Evolutionary conservation across 2,329 filamentous ascomycete species (phyloP).

Genomic region (Paraconiothyrium brasiliense): DNA sequence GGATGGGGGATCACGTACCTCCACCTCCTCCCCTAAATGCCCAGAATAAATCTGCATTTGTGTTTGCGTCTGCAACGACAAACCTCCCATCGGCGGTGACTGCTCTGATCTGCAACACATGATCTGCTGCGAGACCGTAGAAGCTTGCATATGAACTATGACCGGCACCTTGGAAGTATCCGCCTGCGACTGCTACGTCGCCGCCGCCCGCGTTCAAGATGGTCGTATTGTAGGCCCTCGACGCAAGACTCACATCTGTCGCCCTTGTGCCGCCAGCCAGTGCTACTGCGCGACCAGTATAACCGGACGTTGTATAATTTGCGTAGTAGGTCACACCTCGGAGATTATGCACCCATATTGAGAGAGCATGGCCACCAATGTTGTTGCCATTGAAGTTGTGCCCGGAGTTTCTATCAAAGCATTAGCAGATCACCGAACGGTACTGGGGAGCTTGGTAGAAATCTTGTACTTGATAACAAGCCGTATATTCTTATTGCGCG

Average conservation of each 20-base stretch:
- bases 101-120: slow-evolving; percentile 31
- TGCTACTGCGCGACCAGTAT: slow-evolving; percentile 54
- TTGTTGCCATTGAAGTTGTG: slow-evolving; percentile 36
- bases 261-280: slow-evolving; percentile 62
- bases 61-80: slow-evolving; percentile 26
- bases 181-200: slow-evolving; percentile 59
- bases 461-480: slow-evolving; percentile 30
- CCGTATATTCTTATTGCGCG: slow-evolving; percentile 28
- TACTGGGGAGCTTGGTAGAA: no score
- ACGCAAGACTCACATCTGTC: slow-evolving; percentile 58
- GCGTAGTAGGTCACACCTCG: slow-evolving; percentile 28
- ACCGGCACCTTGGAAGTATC: slow-evolving; percentile 57
- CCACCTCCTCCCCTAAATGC: slow-evolving; percentile 39
- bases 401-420: slow-evolving; percentile 27
- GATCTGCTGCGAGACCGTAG: slow-evolving; percentile 44
- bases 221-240: slow-evolving; percentile 54
- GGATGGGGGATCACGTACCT: slow-evolving; percentile 25
- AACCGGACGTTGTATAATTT: slow-evolving; percentile 24
- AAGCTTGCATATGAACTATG: slow-evolving; percentile 60
- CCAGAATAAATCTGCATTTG: slow-evolving; percentile 36
- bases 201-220: slow-evolving; percentile 63
- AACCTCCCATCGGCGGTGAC: slow-evolving; percentile 33
- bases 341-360: slow-evolving; percentile 35
- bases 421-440: neutral
- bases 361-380: slow-evolving; percentile 29